Conservation (phyloP, 1,284 basidiomycete species). For the Trichosporon asahii region DNA sequence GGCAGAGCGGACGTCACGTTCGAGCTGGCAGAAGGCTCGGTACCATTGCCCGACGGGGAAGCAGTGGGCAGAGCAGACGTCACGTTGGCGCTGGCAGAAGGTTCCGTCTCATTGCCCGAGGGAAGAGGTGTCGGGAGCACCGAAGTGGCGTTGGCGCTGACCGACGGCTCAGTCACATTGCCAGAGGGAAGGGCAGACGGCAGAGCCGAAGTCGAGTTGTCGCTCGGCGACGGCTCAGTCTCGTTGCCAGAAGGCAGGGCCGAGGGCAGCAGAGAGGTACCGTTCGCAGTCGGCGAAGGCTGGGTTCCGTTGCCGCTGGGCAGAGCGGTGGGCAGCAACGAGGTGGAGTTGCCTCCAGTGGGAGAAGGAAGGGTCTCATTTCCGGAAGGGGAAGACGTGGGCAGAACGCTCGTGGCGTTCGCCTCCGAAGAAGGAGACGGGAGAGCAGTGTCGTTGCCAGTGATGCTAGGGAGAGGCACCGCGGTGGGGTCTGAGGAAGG, state of each 20-base stretch:
- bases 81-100: neutral
- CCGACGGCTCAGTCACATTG: neutral
- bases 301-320: neutral
- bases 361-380: slow-evolving; percentile 5
- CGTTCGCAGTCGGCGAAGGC: neutral
- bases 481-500: neutral
- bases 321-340: neutral
- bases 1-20: neutral
- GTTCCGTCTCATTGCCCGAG: neutral
- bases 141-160: neutral
- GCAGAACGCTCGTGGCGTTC: slow-evolving; percentile 1
- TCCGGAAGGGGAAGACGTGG: slow-evolving; percentile 7
- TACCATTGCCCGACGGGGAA: neutral
- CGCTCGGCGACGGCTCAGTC: neutral
- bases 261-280: neutral
- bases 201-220: neutral
- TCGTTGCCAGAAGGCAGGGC: neutral
- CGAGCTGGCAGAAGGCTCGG: neutral
- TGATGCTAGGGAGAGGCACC: neutral
- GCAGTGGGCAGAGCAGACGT: neutral
- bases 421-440: slow-evolving; percentile 1
- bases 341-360: neutral
- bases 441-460: slow-evolving; percentile 6
- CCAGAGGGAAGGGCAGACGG: neutral
- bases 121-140: neutral